These are phyloP conservation scores for Colletotrichum truncatum DNA, from an alignment of 2,329 filamentous ascomycete genomes.

Conservation along the genomic window DNA sequence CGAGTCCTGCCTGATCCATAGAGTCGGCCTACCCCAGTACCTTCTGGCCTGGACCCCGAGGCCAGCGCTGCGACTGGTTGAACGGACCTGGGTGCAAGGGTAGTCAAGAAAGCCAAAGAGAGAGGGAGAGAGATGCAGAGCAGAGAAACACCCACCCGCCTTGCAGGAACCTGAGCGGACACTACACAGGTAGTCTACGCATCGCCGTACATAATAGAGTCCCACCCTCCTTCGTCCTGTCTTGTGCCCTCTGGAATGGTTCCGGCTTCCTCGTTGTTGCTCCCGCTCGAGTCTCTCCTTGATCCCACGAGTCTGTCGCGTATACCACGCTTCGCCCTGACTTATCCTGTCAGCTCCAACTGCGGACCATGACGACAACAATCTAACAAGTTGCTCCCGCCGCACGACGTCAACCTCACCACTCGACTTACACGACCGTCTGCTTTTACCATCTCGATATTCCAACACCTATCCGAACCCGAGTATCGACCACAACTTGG, in stretches of 20 bases:
- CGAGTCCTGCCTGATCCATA: conserved; percentile 27
- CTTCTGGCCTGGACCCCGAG: conserved; percentile 16
- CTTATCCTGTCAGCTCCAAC: background rate
- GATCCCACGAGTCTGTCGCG: conserved; percentile 25
- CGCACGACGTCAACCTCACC: background rate
- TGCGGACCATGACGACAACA: conserved; percentile 22
- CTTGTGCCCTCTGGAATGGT: conserved; percentile 6
- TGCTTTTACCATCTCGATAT: background rate
- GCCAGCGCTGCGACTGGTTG: conserved; percentile 23
- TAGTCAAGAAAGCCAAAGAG: conserved; percentile 3
- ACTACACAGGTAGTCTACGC: conserved; percentile 3
- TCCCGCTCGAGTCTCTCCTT: conserved; percentile 29
- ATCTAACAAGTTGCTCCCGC: conserved; percentile 11
- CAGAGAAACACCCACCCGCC: conserved; percentile 14
- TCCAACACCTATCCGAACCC: background rate
- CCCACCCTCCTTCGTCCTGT: conserved; percentile 22
- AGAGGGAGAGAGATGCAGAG: background rate
- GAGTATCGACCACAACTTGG: background rate
- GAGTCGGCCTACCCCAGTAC: conserved; percentile 24
- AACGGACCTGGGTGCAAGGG: conserved; percentile 2
- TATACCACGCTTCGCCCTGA: background rate
- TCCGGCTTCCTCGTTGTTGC: conserved; percentile 19
- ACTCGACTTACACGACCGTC: background rate
- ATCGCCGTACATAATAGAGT: conserved; percentile 29
- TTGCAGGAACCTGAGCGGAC: conserved; percentile 6